phyloP scores from a whole-genome alignment of 192 early-diverging fungal species.

The Oehlia diaphana region DNA sequence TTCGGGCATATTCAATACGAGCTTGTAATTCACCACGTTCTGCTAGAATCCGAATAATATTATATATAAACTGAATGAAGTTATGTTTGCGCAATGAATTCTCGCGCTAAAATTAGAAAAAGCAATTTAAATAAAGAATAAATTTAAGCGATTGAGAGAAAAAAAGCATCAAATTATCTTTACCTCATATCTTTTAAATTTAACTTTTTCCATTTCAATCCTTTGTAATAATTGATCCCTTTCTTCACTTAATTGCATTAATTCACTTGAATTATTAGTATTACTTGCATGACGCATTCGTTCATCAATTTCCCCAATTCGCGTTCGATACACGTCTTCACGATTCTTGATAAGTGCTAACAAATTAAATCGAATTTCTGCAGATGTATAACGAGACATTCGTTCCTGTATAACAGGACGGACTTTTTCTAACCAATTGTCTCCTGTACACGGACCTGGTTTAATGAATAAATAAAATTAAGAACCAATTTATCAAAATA shows the following conservation, averaged over 20 bases:
- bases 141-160: background rate
- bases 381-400: constrained; percentile 59
- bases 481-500: background rate
- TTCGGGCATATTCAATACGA: constrained; percentile 3
- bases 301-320: constrained; percentile 47
- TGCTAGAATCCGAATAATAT: constrained; percentile 43
- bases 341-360: constrained; percentile 76
- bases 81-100: constrained; percentile 74
- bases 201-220: constrained; percentile 61
- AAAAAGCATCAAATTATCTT: constrained; percentile 1
- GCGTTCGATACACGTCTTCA: constrained; percentile 53
- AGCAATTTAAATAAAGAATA: background rate
- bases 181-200: constrained; percentile 56
- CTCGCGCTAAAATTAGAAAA: constrained; percentile 49
- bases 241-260: constrained; percentile 52
- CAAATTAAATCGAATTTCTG: constrained; percentile 77
- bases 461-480: constrained; percentile 10
- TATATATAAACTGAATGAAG: constrained; percentile 74
- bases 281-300: constrained; percentile 50
- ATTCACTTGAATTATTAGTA: constrained; percentile 35
- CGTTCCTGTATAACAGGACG: constrained; percentile 67
- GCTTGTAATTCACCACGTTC: constrained; percentile 15
- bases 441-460: constrained; percentile 59
- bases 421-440: constrained; percentile 65
- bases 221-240: constrained; percentile 50